Base-by-base conservation (phyloP, 1,284 basidiomycete genomes). In the Austroboletus niveus region DNA sequence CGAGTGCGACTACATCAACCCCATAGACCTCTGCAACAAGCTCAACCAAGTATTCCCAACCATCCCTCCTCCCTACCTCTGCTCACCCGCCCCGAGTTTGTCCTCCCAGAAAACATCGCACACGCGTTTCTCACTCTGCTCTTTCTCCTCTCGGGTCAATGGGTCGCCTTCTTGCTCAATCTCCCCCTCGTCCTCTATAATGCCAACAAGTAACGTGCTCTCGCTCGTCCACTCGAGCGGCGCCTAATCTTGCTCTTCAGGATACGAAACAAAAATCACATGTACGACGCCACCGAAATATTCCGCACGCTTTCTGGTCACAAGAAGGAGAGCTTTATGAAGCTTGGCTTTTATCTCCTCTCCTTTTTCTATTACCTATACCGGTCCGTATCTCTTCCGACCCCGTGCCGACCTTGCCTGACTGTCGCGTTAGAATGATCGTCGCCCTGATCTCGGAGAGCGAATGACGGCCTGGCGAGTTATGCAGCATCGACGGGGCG, bases 1-100 rank as follows among this genome's bases (percentile, higher is more conserved):
- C 68, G 94, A 96, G 76, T 95, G 92, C 75, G 92, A 98, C 80
- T 99, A 98, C 77, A 97, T 99, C 79, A 99, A 99, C 77, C 96
- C 96, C 51, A 98, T 99, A 84, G 96, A 99, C 74, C 87, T 99
- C 36, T 99, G 97, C 78, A 98, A 98, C 78, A 98, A 98, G 79
- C 87, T 99, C 66, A 99, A 99, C 73, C 92, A 96, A 75, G 96
- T 97, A 58, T 39, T 8, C 43, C 10, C 49, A 17, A 17, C 17
- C 1, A 11, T 4, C 29, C 14, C 41, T 9, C 27, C 1, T 7
- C 27, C 27, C 27, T 17, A 4, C 5, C 8, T 10, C 8, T 17
- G 15, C 49, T 54, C 39, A 47, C 46, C 49, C 31, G 20, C 32
- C 38, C 39, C 4, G 66, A 99, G 94, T 99, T 99, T 70, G 94